Evolutionary conservation across 2,329 filamentous ascomycete genomes (phyloP), one percentile per base, ranked within the genome.

Genomic region (Arthroderma sp.): DNA sequence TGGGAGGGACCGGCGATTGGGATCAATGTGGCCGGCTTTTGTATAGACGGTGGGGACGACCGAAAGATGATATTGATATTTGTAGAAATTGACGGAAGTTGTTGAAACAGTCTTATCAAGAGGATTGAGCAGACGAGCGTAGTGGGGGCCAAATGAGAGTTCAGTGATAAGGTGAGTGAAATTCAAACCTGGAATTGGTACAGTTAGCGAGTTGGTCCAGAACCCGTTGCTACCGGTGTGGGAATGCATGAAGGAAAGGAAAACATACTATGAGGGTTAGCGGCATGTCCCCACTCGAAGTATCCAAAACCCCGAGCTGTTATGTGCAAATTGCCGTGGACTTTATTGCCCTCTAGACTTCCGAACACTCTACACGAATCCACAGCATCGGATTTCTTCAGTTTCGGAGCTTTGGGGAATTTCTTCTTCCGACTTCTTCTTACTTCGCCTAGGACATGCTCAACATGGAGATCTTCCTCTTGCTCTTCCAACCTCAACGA

Each of bases 271-370:
- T 70, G 77, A 71, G 97, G 91, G 66, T 95, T 87, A 62, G 97
- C 74, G 75, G 97, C 91, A 60, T 78, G 77, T 39, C 85, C 87
- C 63, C 83, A 78, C 68, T 91, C 89, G 72, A 82, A 81, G 72
- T 98, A 98, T n/a, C 93, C 93, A 71, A 97, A 91, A 0, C 93
- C 93, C 61, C 90, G 77, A 2, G 93, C 93, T 1, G 93, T 98
- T 67, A 98, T 93, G 70, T 98, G 93, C 69, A 98, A 97, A 71
- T 98, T 91, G 2, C 91, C 93, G 73, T 96, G 91, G 47, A 98
- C 93, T 75, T 94, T 95, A 73, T 98, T 98, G 63, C 94, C 81
- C 64, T 95, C 87, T 70, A 98, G 72, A 66, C 83, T 94, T 35
- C 93, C 93, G 71, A 83, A 98, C 61, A 98, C 83, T 52, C 93